Conservation (phyloP, 192 early-diverging fungal genomes). For the Coemansia sp. region DNA sequence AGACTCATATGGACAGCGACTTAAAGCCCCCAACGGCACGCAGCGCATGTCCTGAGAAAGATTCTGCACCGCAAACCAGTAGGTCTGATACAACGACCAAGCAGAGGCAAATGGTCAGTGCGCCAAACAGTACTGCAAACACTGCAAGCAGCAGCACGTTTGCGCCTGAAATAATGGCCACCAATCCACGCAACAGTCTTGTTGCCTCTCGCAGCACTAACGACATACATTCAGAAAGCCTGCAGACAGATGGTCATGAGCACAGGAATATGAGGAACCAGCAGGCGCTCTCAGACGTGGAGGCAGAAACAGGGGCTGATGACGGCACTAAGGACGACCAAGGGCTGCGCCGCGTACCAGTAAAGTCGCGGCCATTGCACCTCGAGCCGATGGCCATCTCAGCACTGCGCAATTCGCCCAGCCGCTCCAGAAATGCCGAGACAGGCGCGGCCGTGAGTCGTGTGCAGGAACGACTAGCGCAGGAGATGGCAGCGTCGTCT, state of each 20-base stretch:
- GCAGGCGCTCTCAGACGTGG: no score
- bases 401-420: not conserved
- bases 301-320: no score
- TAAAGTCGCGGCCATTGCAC: slow-evolving; percentile 38
- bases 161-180: not conserved
- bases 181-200: slow-evolving; percentile 2
- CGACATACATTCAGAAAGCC: not conserved
- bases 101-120: slow-evolving; percentile 11
- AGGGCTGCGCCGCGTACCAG: slow-evolving; percentile 11
- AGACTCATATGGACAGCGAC: not conserved
- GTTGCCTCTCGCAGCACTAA: not conserved
- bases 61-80: no score
- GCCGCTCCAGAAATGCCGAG: slow-evolving; percentile 1
- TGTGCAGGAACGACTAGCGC: slow-evolving; percentile 39
- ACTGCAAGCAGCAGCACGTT: not conserved
- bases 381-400: not conserved
- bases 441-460: slow-evolving; percentile 39
- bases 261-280: not conserved
- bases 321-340: not conserved
- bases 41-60: not conserved
- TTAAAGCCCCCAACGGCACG: not conserved
- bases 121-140: slow-evolving; percentile 11
- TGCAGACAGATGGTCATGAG: not conserved
- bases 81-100: not conserved
- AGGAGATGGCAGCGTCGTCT: slow-evolving; percentile 12